Evolutionary conservation across 441 rosid genomes (phyloP).

Genomic region (Adansonia grandidieri): DNA sequence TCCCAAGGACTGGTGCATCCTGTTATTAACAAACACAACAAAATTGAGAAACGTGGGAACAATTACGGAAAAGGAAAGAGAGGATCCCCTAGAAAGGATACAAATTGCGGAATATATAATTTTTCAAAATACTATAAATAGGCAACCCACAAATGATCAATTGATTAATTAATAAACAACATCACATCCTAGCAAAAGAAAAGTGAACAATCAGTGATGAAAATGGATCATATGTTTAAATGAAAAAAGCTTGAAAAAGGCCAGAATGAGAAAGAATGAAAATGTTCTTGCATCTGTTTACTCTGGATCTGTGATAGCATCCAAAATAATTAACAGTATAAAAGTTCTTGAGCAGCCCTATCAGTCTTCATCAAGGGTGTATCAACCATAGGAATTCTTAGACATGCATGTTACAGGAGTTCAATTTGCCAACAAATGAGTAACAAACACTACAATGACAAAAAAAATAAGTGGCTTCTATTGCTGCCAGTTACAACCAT

Average conservation of each 20-base stretch:
- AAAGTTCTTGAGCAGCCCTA: not conserved
- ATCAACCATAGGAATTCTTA: not conserved
- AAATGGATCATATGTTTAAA: not conserved
- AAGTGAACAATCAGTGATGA: not conserved
- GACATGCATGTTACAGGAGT: constrained; percentile 17
- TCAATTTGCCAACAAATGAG: constrained; percentile 5
- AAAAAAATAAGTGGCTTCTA: not conserved
- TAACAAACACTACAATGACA: constrained; percentile 17
- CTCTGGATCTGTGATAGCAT: not conserved
- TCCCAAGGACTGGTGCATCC: constrained; percentile 93
- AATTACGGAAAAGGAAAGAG: not conserved
- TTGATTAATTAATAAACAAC: not conserved
- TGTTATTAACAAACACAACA: constrained; percentile 43
- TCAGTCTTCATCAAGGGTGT: not conserved
- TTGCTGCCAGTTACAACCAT: not conserved
- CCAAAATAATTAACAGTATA: not conserved
- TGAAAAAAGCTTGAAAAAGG: not conserved
- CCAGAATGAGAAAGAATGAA: not conserved
- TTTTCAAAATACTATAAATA: not conserved
- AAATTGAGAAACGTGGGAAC: constrained; percentile 22
- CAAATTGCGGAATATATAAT: not conserved
- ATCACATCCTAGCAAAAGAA: constrained; percentile 5
- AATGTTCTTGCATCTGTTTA: not conserved
- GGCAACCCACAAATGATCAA: not conserved
- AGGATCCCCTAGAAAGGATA: not conserved